Evolutionary conservation across 495 filamentous ascomycete genomes (phyloP).

Genomic region (Penicillium soppii): DNA sequence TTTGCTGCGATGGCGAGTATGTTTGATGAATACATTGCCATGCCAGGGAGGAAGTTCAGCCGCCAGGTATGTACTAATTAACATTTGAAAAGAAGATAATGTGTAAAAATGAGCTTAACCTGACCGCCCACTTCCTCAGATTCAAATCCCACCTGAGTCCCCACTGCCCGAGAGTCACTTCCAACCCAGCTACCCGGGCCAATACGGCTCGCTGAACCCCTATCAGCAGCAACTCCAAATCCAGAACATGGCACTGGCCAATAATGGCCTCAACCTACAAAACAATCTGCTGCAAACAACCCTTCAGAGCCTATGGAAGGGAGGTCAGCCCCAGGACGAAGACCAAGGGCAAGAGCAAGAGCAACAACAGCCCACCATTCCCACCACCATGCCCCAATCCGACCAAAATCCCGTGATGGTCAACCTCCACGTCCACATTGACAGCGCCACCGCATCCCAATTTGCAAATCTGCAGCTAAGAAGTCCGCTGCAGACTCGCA

Average conservation of each 20-base stretch:
- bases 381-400: background rate
- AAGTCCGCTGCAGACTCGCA: background rate
- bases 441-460: background rate
- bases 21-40: slow-evolving; percentile 44
- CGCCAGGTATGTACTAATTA: slow-evolving; percentile 22
- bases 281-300: slow-evolving; percentile 7
- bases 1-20: slow-evolving; percentile 37
- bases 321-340: background rate
- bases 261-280: slow-evolving; percentile 1
- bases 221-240: slow-evolving; percentile 6
- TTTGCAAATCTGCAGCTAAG: background rate
- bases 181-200: slow-evolving; percentile 8
- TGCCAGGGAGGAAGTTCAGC: slow-evolving; percentile 38
- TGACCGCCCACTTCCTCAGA: slow-evolving; percentile 8
- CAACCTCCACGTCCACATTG: background rate
- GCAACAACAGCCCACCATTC: background rate
- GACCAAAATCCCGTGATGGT: background rate
- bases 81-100: background rate
- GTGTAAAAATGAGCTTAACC: background rate
- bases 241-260: slow-evolving; percentile 1
- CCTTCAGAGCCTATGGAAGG: background rate
- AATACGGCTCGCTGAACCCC: slow-evolving; percentile 9
- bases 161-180: background rate
- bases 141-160: slow-evolving; percentile 13
- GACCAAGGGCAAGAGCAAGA: background rate